A percentile compares a stretch with the other conserved stretches of the same genome.
Conservation (phyloP, 257 asterid genomes). For the Nicotiana obtusifolia region DNA sequence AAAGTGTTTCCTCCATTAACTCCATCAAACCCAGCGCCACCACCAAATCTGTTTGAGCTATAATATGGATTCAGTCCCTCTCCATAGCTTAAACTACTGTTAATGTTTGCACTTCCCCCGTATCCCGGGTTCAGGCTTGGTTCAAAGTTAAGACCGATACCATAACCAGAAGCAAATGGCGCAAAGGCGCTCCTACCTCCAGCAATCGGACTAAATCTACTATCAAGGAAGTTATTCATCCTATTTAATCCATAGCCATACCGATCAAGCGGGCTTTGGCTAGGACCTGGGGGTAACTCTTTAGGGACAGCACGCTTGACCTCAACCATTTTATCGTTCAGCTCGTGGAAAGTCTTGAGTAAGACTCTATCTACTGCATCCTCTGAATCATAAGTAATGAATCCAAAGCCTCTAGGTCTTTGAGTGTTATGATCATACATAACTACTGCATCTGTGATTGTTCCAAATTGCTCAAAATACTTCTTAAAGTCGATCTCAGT, state of each 20-base stretch:
- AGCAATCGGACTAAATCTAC: slow-evolving; percentile 14
- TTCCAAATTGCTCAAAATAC: slow-evolving; percentile 12
- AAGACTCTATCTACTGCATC: slow-evolving; percentile 10
- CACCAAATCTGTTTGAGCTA: slow-evolving; percentile 10
- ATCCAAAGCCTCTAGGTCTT: slow-evolving; percentile 32
- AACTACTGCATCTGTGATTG: slow-evolving; percentile 21
- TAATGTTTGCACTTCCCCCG: slow-evolving; percentile 37
- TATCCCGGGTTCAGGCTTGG: slow-evolving; percentile 39
- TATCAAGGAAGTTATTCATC: slow-evolving; percentile 26
- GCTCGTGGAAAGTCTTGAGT: slow-evolving; percentile 5
- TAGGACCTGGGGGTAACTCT: slow-evolving; percentile 21
- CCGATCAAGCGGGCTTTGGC: slow-evolving; percentile 20
- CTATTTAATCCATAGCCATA: slow-evolving; percentile 19
- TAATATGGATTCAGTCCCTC: slow-evolving; percentile 15
- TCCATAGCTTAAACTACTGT: slow-evolving; percentile 33
- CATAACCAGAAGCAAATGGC: slow-evolving; percentile 16
- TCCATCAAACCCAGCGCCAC: slow-evolving; percentile 10
- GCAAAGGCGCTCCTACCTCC: slow-evolving; percentile 7
- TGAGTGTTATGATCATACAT: slow-evolving; percentile 25
- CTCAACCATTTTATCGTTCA: slow-evolving; percentile 12
- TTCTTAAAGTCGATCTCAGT: slow-evolving; percentile 15
- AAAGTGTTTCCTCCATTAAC: slow-evolving; percentile 11
- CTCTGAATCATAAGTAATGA: slow-evolving; percentile 13
- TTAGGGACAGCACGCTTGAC: slow-evolving; percentile 24
- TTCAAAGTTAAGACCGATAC: slow-evolving; percentile 26